Evolutionary conservation across 2,329 filamentous ascomycete species (phyloP).

Genomic region (Sporothrix luriei): DNA sequence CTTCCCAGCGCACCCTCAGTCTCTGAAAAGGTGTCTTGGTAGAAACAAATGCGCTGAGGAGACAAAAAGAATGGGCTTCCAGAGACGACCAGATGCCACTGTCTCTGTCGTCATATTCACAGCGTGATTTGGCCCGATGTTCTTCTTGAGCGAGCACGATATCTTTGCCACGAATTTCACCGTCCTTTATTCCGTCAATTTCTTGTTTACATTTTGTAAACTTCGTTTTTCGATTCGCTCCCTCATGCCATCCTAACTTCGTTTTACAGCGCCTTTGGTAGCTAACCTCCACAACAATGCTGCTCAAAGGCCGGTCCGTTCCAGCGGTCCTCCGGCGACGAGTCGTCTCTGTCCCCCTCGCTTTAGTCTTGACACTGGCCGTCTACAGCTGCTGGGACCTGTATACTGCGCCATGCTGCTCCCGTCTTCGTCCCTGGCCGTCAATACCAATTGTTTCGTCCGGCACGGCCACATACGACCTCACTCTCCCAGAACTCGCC

Average conservation of each 20-base stretch:
- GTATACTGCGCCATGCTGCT: not conserved
- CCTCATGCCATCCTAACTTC: not conserved
- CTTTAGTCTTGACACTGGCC: not conserved
- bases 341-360: not conserved
- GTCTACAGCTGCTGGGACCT: conserved; percentile 18
- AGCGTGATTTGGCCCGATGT: too few species aligned
- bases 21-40: too few species aligned
- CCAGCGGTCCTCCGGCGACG: conserved; percentile 17
- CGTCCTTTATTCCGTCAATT: not conserved
- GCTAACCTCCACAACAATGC: not conserved
- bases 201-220: not conserved
- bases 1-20: too few species aligned
- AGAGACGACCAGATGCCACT: too few species aligned
- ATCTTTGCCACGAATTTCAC: not conserved
- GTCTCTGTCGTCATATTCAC: too few species aligned
- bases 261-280: not conserved
- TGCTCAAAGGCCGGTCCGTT: not conserved
- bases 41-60: too few species aligned
- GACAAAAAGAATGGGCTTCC: too few species aligned
- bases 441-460: not conserved
- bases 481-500: conserved; percentile 24
- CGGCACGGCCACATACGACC: not conserved
- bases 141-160: too few species aligned
- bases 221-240: not conserved
- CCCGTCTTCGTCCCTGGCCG: not conserved